A percentile compares a stretch with the other conserved stretches of the same genome.
Conservation (phyloP, 805 yeast species). For the Brettanomyces naardenensis region DNA sequence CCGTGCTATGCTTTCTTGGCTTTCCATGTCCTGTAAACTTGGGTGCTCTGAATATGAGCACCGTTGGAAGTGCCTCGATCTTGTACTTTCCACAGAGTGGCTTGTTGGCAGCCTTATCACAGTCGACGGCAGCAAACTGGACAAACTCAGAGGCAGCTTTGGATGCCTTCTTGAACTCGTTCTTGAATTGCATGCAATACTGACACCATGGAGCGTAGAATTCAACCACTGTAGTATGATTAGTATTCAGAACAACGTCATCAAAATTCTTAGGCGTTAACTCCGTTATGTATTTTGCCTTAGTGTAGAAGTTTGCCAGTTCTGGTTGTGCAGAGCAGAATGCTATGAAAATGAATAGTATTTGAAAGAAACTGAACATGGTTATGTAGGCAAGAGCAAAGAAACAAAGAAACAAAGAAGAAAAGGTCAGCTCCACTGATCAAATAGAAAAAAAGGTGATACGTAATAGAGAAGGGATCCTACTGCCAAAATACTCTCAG, state of each 20-base stretch:
- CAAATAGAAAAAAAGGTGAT: too few relatives aligned
- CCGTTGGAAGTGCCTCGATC: slow-evolving; percentile 77
- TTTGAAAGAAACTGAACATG: background rate
- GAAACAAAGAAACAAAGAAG: background rate
- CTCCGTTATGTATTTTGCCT: slow-evolving; percentile 20
- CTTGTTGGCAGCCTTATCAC: slow-evolving; percentile 66
- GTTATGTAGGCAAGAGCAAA: background rate
- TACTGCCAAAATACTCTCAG: too few relatives aligned
- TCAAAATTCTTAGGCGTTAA: slow-evolving; percentile 41
- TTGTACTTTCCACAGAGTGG: slow-evolving; percentile 58
- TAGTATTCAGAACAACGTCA: slow-evolving; percentile 56
- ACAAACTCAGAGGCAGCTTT: slow-evolving; percentile 45
- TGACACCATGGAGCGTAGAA: slow-evolving; percentile 99
- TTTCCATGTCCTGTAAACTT: slow-evolving; percentile 26
- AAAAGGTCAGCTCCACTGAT: background rate
- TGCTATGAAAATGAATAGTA: background rate
- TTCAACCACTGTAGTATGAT: slow-evolving; percentile 76
- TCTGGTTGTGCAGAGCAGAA: background rate
- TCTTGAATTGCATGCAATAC: slow-evolving; percentile 69
- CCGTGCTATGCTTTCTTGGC: slow-evolving; percentile 26
- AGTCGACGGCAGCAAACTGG: slow-evolving; percentile 77
- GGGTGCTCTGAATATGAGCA: slow-evolving; percentile 78
- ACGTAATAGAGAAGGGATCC: too few relatives aligned
- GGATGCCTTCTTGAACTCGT: slow-evolving; percentile 58
- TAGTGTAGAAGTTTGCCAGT: slow-evolving; percentile 13